Evolutionary conservation across 352 stramenopile genomes (phyloP).

Genomic region (Pelagophyceae sp.): DNA sequence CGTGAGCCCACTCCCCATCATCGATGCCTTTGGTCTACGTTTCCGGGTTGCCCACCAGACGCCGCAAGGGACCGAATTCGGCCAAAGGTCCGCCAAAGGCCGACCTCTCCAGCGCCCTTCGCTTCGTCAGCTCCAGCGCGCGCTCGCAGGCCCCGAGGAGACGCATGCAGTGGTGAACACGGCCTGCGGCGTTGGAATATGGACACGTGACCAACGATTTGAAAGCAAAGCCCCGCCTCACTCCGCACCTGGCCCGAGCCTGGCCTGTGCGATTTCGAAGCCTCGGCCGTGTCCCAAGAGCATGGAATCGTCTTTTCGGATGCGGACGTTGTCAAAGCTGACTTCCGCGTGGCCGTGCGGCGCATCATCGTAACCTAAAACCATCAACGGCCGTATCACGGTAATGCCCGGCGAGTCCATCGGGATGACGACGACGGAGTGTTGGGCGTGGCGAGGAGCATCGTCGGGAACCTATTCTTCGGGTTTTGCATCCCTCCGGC

Average conservation of each 20-base stretch:
- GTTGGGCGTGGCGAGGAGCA: constrained; percentile 18
- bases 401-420: constrained; percentile 46
- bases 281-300: constrained; percentile 64
- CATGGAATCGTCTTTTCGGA: constrained; percentile 41
- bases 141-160: constrained; percentile 75
- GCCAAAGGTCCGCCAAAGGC: constrained; percentile 34
- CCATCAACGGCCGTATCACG: constrained; percentile 54
- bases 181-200: too few relatives aligned
- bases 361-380: constrained; percentile 94
- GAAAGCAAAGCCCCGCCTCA: too few relatives aligned
- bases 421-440: constrained; percentile 42
- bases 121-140: constrained; percentile 62
- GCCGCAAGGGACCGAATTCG: background rate
- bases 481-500: too few relatives aligned
- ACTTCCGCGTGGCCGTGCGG: constrained; percentile 76
- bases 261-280: constrained; percentile 73
- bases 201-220: too few relatives aligned
- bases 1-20: constrained; percentile 54
- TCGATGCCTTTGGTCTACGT: constrained; percentile 46
- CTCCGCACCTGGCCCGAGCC: constrained; percentile 58
- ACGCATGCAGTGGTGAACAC: constrained; percentile 97
- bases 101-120: constrained; percentile 39
- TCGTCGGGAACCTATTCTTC: too few relatives aligned
- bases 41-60: background rate
- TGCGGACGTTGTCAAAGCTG: constrained; percentile 46